These are phyloP conservation scores for Aspergillus haitiensis DNA, from an alignment of 495 filamentous ascomycete genomes.

Conservation along the genomic window DNA sequence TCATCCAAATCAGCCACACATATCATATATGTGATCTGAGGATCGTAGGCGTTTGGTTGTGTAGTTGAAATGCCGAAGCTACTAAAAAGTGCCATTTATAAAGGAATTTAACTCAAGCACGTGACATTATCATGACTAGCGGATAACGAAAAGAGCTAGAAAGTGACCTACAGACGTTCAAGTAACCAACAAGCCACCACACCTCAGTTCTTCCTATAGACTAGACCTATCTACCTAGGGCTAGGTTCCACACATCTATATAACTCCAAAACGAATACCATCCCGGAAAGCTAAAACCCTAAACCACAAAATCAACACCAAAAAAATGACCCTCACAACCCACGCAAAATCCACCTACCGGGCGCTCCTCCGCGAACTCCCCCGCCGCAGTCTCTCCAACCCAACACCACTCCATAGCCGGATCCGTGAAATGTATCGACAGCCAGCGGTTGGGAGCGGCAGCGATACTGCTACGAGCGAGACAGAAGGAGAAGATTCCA, in stretches of 20 bases:
- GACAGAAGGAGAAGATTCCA: conserved; percentile 12
- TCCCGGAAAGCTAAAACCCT: neutral
- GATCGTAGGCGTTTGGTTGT: no score
- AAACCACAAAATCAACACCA: conserved; percentile 22
- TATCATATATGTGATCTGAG: no score
- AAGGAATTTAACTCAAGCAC: no score
- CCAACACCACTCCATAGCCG: conserved; percentile 60
- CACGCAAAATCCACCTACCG: conserved; percentile 81
- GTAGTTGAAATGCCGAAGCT: no score
- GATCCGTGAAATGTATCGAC: conserved; percentile 53
- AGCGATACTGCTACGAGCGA: neutral
- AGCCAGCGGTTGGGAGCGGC: neutral
- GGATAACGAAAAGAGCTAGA: no score
- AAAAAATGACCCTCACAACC: conserved; percentile 31
- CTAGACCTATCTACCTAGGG: no score
- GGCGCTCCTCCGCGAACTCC: conserved; percentile 86
- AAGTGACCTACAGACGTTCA: no score
- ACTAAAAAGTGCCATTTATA: no score
- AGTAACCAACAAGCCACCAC: no score
- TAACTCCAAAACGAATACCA: conserved; percentile 10
- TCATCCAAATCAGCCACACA: no score
- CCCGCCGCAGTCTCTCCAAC: conserved; percentile 59
- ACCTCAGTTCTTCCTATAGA: no score
- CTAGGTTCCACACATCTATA: neutral
- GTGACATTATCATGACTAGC: no score